Conservation (phyloP, 305 asterid genomes). For the Andrographis paniculata region DNA sequence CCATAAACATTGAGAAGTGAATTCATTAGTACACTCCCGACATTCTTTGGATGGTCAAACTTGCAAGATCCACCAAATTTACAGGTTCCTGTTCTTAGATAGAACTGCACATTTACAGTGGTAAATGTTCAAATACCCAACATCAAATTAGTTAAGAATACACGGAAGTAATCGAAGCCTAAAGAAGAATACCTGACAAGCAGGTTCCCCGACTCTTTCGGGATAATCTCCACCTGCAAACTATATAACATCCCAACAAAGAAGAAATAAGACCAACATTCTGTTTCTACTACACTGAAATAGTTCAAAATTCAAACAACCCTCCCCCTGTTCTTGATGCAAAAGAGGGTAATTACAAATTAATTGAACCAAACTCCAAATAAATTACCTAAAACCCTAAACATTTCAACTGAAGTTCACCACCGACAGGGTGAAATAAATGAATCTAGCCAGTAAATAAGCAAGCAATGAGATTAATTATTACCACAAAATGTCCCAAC, state of each 20-base stretch:
- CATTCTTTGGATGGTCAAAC: slow-evolving; percentile 82
- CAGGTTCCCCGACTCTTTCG: slow-evolving; percentile 77
- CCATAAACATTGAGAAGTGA: slow-evolving; percentile 66
- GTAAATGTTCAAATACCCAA: background rate
- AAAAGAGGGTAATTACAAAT: no score
- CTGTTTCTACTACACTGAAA: no score
- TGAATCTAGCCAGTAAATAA: slow-evolving; percentile 5
- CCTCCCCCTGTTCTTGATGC: no score
- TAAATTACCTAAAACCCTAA: no score
- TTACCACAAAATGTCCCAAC: no score
- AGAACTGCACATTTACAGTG: slow-evolving; percentile 44
- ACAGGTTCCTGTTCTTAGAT: slow-evolving; percentile 76
- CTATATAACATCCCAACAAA: slow-evolving; percentile 31
- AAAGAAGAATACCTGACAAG: slow-evolving; percentile 55
- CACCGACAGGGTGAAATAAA: slow-evolving; percentile 5
- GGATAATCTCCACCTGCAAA: slow-evolving; percentile 60
- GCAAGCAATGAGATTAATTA: slow-evolving; percentile 1
- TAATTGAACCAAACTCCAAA: background rate
- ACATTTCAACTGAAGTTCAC: slow-evolving; percentile 10
- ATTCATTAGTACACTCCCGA: slow-evolving; percentile 56
- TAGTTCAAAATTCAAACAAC: slow-evolving; percentile 5
- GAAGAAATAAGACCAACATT: background rate
- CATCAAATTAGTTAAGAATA: background rate
- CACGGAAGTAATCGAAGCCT: background rate
- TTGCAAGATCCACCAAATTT: slow-evolving; percentile 83